Percentiles rank a stretch among this genome's conserved stretches.
These are phyloP conservation scores for Rhodotorula paludigena DNA, from an alignment of 768 basidiomycete genomes.

Conservation along the genomic window DNA sequence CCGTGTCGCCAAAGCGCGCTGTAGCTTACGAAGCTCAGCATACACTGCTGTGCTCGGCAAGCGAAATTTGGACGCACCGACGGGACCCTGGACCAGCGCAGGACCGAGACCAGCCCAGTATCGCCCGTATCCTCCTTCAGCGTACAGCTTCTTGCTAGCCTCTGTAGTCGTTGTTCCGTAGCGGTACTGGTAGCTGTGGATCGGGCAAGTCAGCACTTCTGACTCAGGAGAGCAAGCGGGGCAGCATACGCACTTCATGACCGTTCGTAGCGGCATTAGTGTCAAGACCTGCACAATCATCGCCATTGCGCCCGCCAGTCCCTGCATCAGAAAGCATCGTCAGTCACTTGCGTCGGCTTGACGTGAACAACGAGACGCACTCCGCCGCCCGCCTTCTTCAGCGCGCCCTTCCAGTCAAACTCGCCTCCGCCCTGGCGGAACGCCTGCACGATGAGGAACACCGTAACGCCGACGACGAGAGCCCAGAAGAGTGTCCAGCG, in stretches of 20 bases:
- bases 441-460: slow-evolving; percentile 35
- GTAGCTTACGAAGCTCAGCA: too few relatives aligned
- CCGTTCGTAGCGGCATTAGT: slow-evolving; percentile 56
- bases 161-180: slow-evolving; percentile 71
- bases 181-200: slow-evolving; percentile 39
- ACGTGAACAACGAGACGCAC: slow-evolving; percentile 54
- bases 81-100: slow-evolving; percentile 71
- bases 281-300: slow-evolving; percentile 87
- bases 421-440: slow-evolving; percentile 47
- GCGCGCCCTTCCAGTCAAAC: slow-evolving; percentile 73
- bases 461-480: slow-evolving; percentile 8
- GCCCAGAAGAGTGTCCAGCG: slow-evolving; percentile 36
- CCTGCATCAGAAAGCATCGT: background rate
- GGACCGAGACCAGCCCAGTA: slow-evolving; percentile 84
- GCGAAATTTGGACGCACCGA: slow-evolving; percentile 4
- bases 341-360: background rate
- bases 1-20: slow-evolving; percentile 83
- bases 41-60: too few relatives aligned
- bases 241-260: slow-evolving; percentile 81
- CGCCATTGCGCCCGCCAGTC: slow-evolving; percentile 51
- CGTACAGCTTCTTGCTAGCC: slow-evolving; percentile 63
- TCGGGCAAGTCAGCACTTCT: background rate
- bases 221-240: slow-evolving; percentile 53
- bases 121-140: slow-evolving; percentile 62
- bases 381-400: slow-evolving; percentile 80